A percentile compares a stretch with the other conserved stretches of the same genome.
phyloP scores from a whole-genome alignment of 306 rosid species.

The Castanea crenata region DNA sequence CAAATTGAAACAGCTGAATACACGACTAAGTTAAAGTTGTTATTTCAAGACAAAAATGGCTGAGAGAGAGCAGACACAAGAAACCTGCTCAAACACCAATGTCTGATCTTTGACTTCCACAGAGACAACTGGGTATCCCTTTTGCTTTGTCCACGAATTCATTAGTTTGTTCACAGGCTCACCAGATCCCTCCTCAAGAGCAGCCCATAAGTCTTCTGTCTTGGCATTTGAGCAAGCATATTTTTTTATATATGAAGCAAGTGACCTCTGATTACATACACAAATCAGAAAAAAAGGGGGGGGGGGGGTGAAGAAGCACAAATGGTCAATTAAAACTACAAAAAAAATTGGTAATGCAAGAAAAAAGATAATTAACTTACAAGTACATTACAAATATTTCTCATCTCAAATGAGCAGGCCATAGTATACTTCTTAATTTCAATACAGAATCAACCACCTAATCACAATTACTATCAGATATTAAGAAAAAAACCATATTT shows the following conservation, averaged over 20 bases:
- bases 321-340: not conserved
- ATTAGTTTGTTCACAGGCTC: slow-evolving; percentile 84
- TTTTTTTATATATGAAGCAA: slow-evolving; percentile 80
- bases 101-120: slow-evolving; percentile 56
- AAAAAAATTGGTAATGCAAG: not conserved
- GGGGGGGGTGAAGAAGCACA: not conserved
- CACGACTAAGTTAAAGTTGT: not conserved
- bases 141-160: slow-evolving; percentile 94
- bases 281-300: not conserved
- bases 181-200: slow-evolving; percentile 93
- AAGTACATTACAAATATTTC: not conserved
- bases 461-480: not conserved
- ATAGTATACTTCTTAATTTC: not conserved
- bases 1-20: not conserved
- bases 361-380: not conserved
- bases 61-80: slow-evolving; percentile 20
- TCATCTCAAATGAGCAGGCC: not conserved
- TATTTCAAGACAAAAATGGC: not conserved
- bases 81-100: slow-evolving; percentile 86
- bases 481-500: not conserved
- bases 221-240: slow-evolving; percentile 78
- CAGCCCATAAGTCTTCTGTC: slow-evolving; percentile 94
- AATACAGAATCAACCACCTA: not conserved
- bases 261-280: slow-evolving; percentile 65
- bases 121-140: slow-evolving; percentile 86